These are phyloP conservation scores for Aspergillus steynii DNA, from an alignment of 495 filamentous ascomycete genomes.

Conservation along the genomic window DNA sequence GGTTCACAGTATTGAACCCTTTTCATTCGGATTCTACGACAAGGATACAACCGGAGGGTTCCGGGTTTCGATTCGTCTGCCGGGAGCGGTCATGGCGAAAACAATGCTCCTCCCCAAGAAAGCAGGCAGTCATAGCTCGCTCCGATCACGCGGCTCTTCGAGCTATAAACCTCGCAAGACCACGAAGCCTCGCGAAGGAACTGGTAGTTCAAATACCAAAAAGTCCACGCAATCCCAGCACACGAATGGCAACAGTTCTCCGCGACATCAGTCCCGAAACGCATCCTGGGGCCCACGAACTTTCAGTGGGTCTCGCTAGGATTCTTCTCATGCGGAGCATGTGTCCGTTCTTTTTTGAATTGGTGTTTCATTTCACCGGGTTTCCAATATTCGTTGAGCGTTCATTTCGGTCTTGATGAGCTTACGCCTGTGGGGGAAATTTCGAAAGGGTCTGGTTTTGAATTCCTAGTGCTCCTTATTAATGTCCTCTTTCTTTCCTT, in stretches of 20 bases:
- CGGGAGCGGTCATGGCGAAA: conserved; percentile 35
- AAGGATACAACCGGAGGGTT: conserved; percentile 37
- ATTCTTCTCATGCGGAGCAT: conserved; percentile 6
- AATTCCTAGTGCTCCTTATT: conserved; percentile 25
- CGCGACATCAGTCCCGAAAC: conserved; percentile 33
- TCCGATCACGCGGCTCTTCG: conserved; percentile 31
- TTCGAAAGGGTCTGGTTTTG: conserved; percentile 19
- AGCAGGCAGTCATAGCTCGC: conserved; percentile 14
- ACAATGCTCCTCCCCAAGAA: conserved; percentile 36
- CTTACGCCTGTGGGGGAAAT: conserved; percentile 21
- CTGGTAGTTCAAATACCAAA: conserved; percentile 26
- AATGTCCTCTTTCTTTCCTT: conserved; percentile 17
- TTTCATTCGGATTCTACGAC: conserved; percentile 33
- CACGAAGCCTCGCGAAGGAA: conserved; percentile 34
- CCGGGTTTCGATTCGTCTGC: conserved; percentile 35
- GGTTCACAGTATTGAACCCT: conserved; percentile 41
- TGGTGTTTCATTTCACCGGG: conserved; percentile 14
- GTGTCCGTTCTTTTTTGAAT: conserved; percentile 10
- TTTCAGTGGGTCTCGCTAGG: conserved; percentile 24
- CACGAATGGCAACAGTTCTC: conserved; percentile 24
- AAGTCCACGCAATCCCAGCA: conserved; percentile 31
- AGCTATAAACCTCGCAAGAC: conserved; percentile 38
- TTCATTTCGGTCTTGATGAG: conserved; percentile 29
- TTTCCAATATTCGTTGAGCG: conserved; percentile 28
- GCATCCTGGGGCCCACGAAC: conserved; percentile 35